Conservation (phyloP, 2,329 filamentous ascomycete species). For the Trichoderma oligosporum region DNA sequence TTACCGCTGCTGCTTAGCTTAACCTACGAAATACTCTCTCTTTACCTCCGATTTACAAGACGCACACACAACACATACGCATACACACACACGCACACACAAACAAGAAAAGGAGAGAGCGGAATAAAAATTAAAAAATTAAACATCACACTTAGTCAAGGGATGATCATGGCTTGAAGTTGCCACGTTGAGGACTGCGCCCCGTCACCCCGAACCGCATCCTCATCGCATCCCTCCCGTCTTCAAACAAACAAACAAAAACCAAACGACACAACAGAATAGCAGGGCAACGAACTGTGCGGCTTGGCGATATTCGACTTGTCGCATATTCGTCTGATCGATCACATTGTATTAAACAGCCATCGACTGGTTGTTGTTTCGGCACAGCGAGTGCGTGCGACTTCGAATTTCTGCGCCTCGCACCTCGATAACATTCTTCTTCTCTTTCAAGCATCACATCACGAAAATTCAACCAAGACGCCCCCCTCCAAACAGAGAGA, state of each 20-base stretch:
- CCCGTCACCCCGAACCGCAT: not conserved
- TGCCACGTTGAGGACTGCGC: slow-evolving; percentile 10
- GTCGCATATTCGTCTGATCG: not conserved
- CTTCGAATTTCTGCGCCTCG: not conserved
- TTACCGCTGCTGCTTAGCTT: too few relatives aligned
- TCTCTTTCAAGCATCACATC: not conserved
- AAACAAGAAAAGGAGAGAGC: not conserved
- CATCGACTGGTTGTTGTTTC: not conserved
- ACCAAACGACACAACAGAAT: not conserved
- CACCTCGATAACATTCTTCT: not conserved
- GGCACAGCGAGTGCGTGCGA: not conserved
- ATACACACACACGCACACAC: too few relatives aligned
- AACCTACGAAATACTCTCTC: too few relatives aligned
- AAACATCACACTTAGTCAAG: too few relatives aligned
- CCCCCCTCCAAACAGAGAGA: too few relatives aligned
- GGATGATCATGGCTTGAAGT: slow-evolving; percentile 9
- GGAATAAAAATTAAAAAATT: not conserved
- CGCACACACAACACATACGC: not conserved
- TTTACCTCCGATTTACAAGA: not conserved
- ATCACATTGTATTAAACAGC: not conserved
- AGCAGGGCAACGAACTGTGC: slow-evolving; percentile 4
- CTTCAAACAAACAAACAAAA: not conserved
- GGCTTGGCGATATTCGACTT: slow-evolving; percentile 12
- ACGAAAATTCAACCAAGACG: too few relatives aligned
- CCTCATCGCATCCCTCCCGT: not conserved